Base-by-base conservation (phyloP, 176 grass and related monocot species). In the Triticum monococcum region DNA sequence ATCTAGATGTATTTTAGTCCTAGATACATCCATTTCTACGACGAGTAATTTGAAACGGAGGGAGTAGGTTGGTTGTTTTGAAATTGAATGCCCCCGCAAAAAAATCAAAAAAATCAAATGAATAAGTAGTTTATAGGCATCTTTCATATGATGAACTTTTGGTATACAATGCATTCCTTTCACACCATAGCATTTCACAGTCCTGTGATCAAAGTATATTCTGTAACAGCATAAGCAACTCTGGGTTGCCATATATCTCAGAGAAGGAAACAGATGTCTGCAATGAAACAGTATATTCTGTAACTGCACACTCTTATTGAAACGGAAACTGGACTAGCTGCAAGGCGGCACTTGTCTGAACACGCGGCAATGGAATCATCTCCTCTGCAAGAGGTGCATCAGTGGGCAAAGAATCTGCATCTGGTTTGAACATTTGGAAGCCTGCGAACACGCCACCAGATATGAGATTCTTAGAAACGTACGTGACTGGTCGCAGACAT, bases 341-440 rank as follows among this genome's bases (percentile, higher is more conserved):
- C 20, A 8, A 32, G 3, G 69, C 16, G 33, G 59, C 40, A 56
- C 5, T 17, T 18, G 14, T 52, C 48, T 54, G 50, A 68, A 7
- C 37, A 32, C 20, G 13, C 1, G 18, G 20, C 25, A 48, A 50
- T 5, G 46, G 22, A 22, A 50, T 81, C 72, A 82, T 48, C 72
- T 94, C 81, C 60, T 87, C 70, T 84, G 78, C 76, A 95, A 45
- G 60, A 97, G 82, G 54, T 97, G 85, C 90, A 94, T 90, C 79
- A 97, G 25, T 17, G 92, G 82, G 85, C 86, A 97, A 16, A 97
- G 75, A 84, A 97, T 95, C 66, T 95, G 79, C 81, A 86, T 93
- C 76, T 89, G 89, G 73, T 95, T 80, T 46, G 88, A 90, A 9
- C 84, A 87, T 75, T 85, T 57, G 0, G 81, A 87, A 59, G 67